Evolutionary conservation across 164 flowering plant genomes (phyloP).

Genomic region (Stephania cephalantha): DNA sequence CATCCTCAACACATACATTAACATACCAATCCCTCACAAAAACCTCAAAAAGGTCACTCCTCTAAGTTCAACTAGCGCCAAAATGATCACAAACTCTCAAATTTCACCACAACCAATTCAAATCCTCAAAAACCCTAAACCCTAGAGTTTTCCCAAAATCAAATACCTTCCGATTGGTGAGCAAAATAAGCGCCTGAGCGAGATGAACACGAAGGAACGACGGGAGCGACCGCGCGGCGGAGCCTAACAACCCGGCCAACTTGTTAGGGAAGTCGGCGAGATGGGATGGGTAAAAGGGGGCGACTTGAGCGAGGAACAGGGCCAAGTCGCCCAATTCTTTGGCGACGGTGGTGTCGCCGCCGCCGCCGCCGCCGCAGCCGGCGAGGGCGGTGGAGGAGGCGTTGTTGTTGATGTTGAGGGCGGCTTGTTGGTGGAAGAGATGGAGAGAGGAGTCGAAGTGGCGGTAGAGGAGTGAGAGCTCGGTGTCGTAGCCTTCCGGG

Average conservation of each 20-base stretch:
- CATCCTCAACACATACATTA: no score
- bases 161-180: conserved; percentile 68
- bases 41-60: no score
- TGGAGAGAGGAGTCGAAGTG: conserved; percentile 68
- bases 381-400: not conserved
- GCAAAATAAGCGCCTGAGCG: conserved; percentile 70
- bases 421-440: conserved; percentile 63
- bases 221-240: conserved; percentile 48
- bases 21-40: no score
- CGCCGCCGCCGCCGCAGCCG: conserved; percentile 38
- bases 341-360: conserved; percentile 45
- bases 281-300: conserved; percentile 60
- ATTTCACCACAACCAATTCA: no score
- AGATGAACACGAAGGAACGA: conserved; percentile 51
- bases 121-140: no score
- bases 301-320: conserved; percentile 75
- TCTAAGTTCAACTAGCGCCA: no score
- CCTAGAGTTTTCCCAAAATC: no score
- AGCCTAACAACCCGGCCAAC: conserved; percentile 44
- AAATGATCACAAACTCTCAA: no score
- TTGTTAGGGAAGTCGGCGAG: conserved; percentile 53
- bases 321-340: conserved; percentile 73
- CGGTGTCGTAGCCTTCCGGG: conserved; percentile 78
- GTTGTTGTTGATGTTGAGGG: conserved; percentile 32
- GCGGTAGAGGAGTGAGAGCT: conserved; percentile 48